Evolutionary conservation across 2,329 filamentous ascomycete species (phyloP), one percentile per base, ranked within the genome.

Genomic region (Exophiala sideris): DNA sequence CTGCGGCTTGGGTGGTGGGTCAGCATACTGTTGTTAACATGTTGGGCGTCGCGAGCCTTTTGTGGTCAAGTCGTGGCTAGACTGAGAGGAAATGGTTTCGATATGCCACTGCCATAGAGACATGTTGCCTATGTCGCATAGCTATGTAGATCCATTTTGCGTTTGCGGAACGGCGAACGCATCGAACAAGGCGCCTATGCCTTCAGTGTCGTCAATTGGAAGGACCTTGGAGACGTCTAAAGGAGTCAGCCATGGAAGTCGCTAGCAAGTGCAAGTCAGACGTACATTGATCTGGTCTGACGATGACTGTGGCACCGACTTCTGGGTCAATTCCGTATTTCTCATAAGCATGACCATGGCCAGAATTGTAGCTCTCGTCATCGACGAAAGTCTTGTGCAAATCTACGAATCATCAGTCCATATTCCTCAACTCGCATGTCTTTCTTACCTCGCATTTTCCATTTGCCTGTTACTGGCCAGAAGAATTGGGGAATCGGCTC

Each of bases 1-100:
- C 85, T 60, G 87, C 94, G 78, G 90, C 87, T 11, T 99, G 94
- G 95, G 84, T 82, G 58, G 67, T 92, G 42, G 88, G 83, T 6
- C 89, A 91, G 74, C 92, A 99, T 80, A 68, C 91, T 57, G 67
- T 80, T 35, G 76, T 92, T 40, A 91, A 92, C 68, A 64, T 91
- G 33, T 75, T 80, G 4, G 62, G 86, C 40, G 84, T 56, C n/a
- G 54, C 51, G 9, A 35, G 34, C 11, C 21, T 60, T 20, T 39
- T 59, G 20, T 52, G 57, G 50, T 39, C 32, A 12, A 41, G 39
- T 44, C 12, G 10, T 38, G 14, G 18, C 21, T 48, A 49, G 34
- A 48, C 33, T 36, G n/a, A 9, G 9, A 2, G 14, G 8, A 16
- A 5, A 24, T 11, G 41, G 8, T 38, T 21, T 49, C 34, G 12